These are phyloP conservation scores for Suillus decipiens DNA, from an alignment of 768 basidiomycete genomes.

Conservation along the genomic window DNA sequence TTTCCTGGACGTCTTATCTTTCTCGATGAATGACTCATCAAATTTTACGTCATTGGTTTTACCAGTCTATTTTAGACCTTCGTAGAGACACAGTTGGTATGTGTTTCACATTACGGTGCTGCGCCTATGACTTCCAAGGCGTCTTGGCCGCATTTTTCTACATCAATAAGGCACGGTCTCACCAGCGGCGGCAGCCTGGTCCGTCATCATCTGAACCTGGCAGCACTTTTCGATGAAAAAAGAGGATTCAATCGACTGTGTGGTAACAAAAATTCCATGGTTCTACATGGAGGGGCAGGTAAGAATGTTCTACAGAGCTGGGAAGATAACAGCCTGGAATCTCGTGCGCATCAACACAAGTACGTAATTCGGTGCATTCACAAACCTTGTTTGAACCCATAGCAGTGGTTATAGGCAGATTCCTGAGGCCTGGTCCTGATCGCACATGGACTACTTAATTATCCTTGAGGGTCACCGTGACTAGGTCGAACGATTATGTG, in stretches of 20 bases:
- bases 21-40: slow-evolving; percentile 15
- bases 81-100: neutral
- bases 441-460: too few relatives aligned
- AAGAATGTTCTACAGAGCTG: neutral
- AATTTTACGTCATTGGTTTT: neutral
- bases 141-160: slow-evolving; percentile 28
- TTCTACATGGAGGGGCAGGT: slow-evolving; percentile 17
- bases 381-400: slow-evolving; percentile 29
- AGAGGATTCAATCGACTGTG: slow-evolving; percentile 24
- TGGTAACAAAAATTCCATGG: slow-evolving; percentile 29
- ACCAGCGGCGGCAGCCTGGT: slow-evolving; percentile 29
- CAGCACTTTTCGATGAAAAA: slow-evolving; percentile 34
- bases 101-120: too few relatives aligned
- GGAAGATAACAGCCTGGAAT: slow-evolving; percentile 24
- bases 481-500: too few relatives aligned
- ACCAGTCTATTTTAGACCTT: neutral
- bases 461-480: too few relatives aligned
- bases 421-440: too few relatives aligned
- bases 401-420: slow-evolving; percentile 29
- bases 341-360: neutral
- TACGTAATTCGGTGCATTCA: neutral
- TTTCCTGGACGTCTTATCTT: too few relatives aligned
- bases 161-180: slow-evolving; percentile 8
- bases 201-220: slow-evolving; percentile 31
- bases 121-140: slow-evolving; percentile 27